These are phyloP conservation scores for Backusella parvicylindrica DNA, from an alignment of 192 early-diverging fungal genomes.

Conservation along the genomic window DNA sequence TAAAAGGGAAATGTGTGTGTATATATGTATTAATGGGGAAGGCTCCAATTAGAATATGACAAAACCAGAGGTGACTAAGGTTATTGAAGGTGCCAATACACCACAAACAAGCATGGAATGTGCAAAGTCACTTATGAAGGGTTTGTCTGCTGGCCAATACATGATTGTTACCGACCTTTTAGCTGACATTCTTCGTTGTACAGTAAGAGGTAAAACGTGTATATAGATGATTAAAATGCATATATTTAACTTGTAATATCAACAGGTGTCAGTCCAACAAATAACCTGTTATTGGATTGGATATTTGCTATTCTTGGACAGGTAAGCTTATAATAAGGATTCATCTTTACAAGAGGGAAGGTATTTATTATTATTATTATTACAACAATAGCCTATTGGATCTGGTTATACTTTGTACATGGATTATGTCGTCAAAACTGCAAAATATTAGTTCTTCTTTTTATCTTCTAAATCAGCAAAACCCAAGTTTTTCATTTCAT, in stretches of 20 bases:
- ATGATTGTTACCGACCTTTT: conserved; percentile 32
- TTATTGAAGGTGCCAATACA: conserved; percentile 64
- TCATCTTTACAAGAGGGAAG: too few species aligned
- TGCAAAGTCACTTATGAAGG: conserved; percentile 47
- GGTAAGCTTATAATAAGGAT: conserved; percentile 1
- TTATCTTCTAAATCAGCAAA: conserved; percentile 48
- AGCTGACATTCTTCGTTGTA: conserved; percentile 24
- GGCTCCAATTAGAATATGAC: conserved; percentile 61
- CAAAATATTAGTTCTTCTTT: conserved; percentile 12
- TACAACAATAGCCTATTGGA: conserved; percentile 13
- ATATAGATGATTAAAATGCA: background rate
- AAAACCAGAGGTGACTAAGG: conserved; percentile 65
- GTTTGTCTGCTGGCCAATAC: conserved; percentile 27
- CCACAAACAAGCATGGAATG: conserved; percentile 61
- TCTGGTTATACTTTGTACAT: conserved; percentile 32
- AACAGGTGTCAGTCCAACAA: conserved; percentile 33
- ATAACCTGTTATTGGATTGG: conserved; percentile 30
- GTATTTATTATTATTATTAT: background rate
- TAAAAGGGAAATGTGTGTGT: background rate
- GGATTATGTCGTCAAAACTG: conserved; percentile 27
- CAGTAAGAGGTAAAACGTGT: conserved; percentile 18
- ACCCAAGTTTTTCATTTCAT: conserved; percentile 66
- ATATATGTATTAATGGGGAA: too few species aligned
- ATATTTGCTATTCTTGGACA: conserved; percentile 26
- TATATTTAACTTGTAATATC: background rate